Conservation (phyloP, 768 basidiomycete species). For the Suillus alpinus region DNA sequence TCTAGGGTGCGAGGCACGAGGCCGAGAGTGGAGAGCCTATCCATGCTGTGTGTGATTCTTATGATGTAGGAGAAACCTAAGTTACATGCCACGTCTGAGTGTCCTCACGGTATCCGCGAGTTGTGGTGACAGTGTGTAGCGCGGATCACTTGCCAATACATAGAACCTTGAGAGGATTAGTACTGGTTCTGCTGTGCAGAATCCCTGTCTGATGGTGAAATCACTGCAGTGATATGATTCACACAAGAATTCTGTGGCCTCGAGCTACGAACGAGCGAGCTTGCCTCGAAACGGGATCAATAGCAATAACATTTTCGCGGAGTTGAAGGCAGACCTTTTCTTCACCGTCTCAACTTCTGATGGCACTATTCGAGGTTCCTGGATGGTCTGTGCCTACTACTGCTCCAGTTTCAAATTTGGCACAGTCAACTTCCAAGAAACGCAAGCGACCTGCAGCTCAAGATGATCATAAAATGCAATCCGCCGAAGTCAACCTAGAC, state of each 20-base stretch:
- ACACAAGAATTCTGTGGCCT: neutral
- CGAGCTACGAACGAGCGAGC: neutral
- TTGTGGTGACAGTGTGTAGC: neutral
- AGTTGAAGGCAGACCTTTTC: neutral
- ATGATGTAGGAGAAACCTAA: neutral
- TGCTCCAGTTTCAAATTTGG: conserved; percentile 36
- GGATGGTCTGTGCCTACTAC: conserved; percentile 60
- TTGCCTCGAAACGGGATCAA: neutral
- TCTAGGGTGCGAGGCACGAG: conserved; percentile 1
- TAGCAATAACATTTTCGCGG: neutral
- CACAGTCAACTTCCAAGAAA: conserved; percentile 45
- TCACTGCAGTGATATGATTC: neutral
- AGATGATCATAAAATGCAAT: conserved; percentile 32
- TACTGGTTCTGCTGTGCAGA: neutral
- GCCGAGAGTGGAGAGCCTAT: neutral
- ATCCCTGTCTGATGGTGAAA: neutral
- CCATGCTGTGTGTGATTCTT: neutral
- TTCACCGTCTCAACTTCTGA: conserved; percentile 12
- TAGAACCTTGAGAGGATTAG: neutral
- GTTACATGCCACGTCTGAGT: neutral
- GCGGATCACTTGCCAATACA: neutral
- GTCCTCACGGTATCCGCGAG: neutral
- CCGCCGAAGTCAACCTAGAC: conserved; percentile 54
- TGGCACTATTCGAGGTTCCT: conserved; percentile 62
- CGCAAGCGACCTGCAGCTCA: conserved; percentile 47